Evolutionary conservation across 2,329 filamentous ascomycete species (phyloP), one percentile per base, ranked within the genome.

Genomic region (Lomentospora prolificans): DNA sequence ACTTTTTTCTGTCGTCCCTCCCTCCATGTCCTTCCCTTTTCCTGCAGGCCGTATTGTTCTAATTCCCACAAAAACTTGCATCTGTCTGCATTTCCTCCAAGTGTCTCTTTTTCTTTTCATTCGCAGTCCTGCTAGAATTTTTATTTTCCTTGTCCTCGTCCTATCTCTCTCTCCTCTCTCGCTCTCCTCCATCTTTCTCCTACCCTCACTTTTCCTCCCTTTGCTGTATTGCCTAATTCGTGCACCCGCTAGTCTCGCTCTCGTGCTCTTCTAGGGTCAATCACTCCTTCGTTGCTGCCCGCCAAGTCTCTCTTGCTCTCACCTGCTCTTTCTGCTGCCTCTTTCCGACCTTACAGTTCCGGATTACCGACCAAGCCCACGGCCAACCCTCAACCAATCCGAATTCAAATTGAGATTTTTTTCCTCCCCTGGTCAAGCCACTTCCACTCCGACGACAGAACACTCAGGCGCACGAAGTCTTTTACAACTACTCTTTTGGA

Each of bases 81-180:
- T 54, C 39, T 22, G 62, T 58, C 63, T 65, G 63, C 64, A 63
- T 64, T 60, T 60, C 57, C 53, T 55, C 27, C 36, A 27, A 33
- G 39, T 50, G 19, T 36, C 51, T 24, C 61, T 59, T 57, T 50
- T 51, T 59, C 58, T 60, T 58, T 55, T 51, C 57, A 60, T 57
- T 51, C 57, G 57, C 53, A 58, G 53, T 60, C 57, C 52, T 54
- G 19, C 46, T 41, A 33, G 33, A 48, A 25, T 39, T 46, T 24
- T 62, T 59, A 51, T 33, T 9, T 25, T n/a, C 46, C 17, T 33
- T 27, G 17, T 57, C 44, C 10, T 46, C 50, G 57, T 53, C 57
- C 46, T 51, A 59, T 58, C 60, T 58, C 55, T 55, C 39, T 53
- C 57, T 57, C 55, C 53, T 50, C 52, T 56, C 59, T 58, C 59